Evolutionary conservation across 1,139 yeast genomes (phyloP).

Genomic region (Kodamaea suecica): DNA sequence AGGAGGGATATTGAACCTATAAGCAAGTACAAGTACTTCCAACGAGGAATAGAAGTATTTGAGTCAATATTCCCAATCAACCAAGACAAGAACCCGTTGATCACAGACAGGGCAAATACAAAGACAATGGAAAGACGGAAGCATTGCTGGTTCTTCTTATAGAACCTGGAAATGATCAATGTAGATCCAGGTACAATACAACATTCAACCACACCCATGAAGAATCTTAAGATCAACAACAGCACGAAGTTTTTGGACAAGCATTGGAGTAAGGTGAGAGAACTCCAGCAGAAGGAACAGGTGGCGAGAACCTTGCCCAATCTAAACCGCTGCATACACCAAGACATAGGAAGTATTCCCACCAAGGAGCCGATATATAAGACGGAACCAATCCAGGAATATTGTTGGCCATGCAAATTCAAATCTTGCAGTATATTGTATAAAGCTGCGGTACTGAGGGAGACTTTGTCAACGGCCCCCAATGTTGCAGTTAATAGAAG

Average conservation of each 20-base stretch:
- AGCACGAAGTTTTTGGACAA: slow-evolving; percentile 30
- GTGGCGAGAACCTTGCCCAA: slow-evolving; percentile 29
- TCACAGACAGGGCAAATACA: slow-evolving; percentile 28
- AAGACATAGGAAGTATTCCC: slow-evolving; percentile 40
- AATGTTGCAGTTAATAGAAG: slow-evolving; percentile 33
- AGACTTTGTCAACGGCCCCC: slow-evolving; percentile 45
- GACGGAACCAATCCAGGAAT: slow-evolving; percentile 47
- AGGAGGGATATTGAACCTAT: slow-evolving; percentile 30
- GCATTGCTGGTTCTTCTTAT: slow-evolving; percentile 26
- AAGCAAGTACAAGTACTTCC: slow-evolving; percentile 31
- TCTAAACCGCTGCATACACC: slow-evolving; percentile 23
- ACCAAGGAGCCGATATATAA: slow-evolving; percentile 46
- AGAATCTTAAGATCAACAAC: slow-evolving; percentile 31
- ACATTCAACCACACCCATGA: slow-evolving; percentile 38
- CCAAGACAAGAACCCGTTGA: slow-evolving; percentile 31
- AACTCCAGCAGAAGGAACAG: slow-evolving; percentile 27
- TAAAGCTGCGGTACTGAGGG: slow-evolving; percentile 41
- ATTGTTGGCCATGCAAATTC: slow-evolving; percentile 37
- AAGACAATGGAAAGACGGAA: slow-evolving; percentile 25
- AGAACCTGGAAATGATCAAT: slow-evolving; percentile 36
- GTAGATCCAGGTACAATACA: slow-evolving; percentile 46
- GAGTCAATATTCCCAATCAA: slow-evolving; percentile 25
- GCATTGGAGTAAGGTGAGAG: slow-evolving; percentile 23
- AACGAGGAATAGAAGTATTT: slow-evolving; percentile 23
- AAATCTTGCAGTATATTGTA: slow-evolving; percentile 38